Percentiles rank a stretch among this genome's conserved stretches.
These are phyloP conservation scores for Zygosaccharomyces rouxii DNA, from an alignment of 805 yeast species.

Conservation along the genomic window DNA sequence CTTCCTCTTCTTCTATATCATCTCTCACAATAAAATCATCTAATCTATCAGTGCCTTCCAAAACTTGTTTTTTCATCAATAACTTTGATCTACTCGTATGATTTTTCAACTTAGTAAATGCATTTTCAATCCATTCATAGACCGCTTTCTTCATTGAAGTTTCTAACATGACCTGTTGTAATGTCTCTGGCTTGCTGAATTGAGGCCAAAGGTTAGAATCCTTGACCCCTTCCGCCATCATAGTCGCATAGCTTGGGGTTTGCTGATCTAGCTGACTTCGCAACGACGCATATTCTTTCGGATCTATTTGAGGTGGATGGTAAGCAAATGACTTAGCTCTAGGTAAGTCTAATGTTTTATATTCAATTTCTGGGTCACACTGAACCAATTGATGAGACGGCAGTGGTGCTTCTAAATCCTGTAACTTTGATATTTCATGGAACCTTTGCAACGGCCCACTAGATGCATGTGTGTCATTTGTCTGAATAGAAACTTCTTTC, in stretches of 20 bases:
- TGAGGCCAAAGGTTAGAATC: slow-evolving; percentile 27
- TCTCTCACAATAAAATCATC: slow-evolving; percentile 37
- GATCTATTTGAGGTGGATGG: slow-evolving; percentile 4
- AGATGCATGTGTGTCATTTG: background rate
- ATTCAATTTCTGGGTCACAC: slow-evolving; percentile 9
- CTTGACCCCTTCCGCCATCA: slow-evolving; percentile 3
- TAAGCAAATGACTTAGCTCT: background rate
- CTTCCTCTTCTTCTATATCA: slow-evolving; percentile 20
- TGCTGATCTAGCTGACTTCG: slow-evolving; percentile 10
- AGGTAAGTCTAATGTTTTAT: background rate
- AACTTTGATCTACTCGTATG: slow-evolving; percentile 35
- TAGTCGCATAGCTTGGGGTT: slow-evolving; percentile 3
- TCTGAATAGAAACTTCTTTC: slow-evolving; percentile 1
- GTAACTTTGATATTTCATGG: slow-evolving; percentile 18
- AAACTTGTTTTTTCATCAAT: slow-evolving; percentile 21
- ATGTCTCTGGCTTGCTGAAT: slow-evolving; percentile 29
- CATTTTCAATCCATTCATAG: slow-evolving; percentile 32
- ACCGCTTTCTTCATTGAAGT: slow-evolving; percentile 19
- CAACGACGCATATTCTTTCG: slow-evolving; percentile 18
- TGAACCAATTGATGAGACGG: slow-evolving; percentile 17
- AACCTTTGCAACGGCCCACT: slow-evolving; percentile 13
- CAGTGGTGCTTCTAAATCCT: slow-evolving; percentile 19
- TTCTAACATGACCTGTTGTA: slow-evolving; percentile 33
- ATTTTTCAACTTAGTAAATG: slow-evolving; percentile 35
- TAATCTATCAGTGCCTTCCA: slow-evolving; percentile 23